Evolutionary conservation across 768 basidiomycete species (phyloP).

Genomic region (Lentinula raphanica): DNA sequence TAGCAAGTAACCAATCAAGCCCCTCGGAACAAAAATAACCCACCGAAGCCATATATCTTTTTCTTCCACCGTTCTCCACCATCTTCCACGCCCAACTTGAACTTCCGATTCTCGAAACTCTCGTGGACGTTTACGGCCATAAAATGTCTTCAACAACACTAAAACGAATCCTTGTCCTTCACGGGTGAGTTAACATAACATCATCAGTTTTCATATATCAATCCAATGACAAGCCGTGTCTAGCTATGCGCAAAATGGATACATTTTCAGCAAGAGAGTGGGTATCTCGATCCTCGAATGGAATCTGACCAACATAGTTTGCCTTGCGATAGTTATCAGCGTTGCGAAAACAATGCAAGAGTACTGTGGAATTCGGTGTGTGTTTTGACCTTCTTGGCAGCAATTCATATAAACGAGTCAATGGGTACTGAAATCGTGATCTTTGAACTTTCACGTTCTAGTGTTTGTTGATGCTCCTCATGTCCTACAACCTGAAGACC

Average conservation of each 20-base stretch:
- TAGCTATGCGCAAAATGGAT: constrained; percentile 1
- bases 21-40: not conserved
- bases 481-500: constrained; percentile 60
- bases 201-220: not conserved
- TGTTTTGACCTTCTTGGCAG: not conserved
- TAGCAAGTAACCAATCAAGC: not conserved
- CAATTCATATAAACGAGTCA: not conserved
- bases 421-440: too few species aligned
- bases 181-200: constrained; percentile 1
- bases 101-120: not conserved
- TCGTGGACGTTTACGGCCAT: not conserved
- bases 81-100: not conserved
- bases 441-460: constrained; percentile 21
- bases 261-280: constrained; percentile 4
- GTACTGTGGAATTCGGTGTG: constrained; percentile 3
- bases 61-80: not conserved
- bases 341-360: constrained; percentile 3
- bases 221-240: not conserved
- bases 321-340: not conserved
- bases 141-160: not conserved
- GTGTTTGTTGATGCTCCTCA: constrained; percentile 74
- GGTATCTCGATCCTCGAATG: not conserved
- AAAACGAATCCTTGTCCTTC: constrained; percentile 4
- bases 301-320: not conserved
- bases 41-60: not conserved